Base-by-base conservation (phyloP, 2,329 filamentous ascomycete genomes). In the Colletotrichum kahawae region DNA sequence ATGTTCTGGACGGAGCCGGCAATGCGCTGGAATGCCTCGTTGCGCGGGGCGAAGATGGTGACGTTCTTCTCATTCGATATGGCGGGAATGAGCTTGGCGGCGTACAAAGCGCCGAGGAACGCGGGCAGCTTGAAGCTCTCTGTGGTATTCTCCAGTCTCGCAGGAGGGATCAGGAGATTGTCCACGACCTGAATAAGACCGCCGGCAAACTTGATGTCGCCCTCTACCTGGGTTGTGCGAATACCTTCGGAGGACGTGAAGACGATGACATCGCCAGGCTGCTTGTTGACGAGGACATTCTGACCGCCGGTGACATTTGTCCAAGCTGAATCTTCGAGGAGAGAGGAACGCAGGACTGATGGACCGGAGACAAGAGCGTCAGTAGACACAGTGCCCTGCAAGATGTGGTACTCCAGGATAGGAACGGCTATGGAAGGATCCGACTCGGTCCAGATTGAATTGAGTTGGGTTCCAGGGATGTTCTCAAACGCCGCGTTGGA, bases 371-470 rank as follows among this genome's bases (percentile, higher is more conserved):
- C 74, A 43, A 90, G 82, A 21, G 80, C 80, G 9, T 79, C 81
- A 7, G 84, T 84, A 6, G 82, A 79, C 14, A 92, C 85, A 16
- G 86, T 87, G 64, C 87, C 88, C 66, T 88, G 85, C 31, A 93
- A 84, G 66, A 93, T 88, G 82, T 94, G 92, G 82, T 94, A 94
- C 66, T 88, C 83, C 7, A 94, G 86, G 36, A 93, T 86, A 38
- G 83, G 82, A n/a, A 86, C 81, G 5, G 86, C 83, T 10, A 90
- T 84, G 51, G 84, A 82, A 65, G 82, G 80, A 78, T 89, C 82
- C 7, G 90, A 84, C 10, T 84, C 80, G 10, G 85, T 82, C 80
- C 85, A 88, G n/a, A 89, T 78, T 66, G 86, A 85, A 31, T 84
- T 83, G 48, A 91, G 82, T 12, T 86, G 84, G n/a, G 87, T 88